Base-by-base conservation (phyloP, 2,329 filamentous ascomycete genomes). In the Coniochaeta hoffmannii region DNA sequence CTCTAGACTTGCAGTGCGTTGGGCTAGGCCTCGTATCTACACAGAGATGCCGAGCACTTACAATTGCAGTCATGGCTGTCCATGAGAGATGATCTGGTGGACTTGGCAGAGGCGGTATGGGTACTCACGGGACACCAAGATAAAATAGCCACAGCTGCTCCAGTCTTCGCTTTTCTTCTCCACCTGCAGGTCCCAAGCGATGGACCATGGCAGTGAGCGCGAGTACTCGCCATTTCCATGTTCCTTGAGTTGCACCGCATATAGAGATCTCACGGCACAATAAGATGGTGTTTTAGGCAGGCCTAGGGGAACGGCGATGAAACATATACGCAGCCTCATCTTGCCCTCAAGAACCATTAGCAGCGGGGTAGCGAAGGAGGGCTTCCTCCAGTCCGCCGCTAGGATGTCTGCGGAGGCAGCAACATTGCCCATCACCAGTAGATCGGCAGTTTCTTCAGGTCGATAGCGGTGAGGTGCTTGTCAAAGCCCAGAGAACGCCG, bases 301-400 rank as follows among this genome's bases (percentile, higher is more conserved):
- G n/a, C n/a, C n/a, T n/a, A n/a, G n/a, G n/a, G n/a, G n/a, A n/a
- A n/a, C n/a, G n/a, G n/a, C n/a, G n/a, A n/a, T n/a, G n/a, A n/a
- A n/a, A n/a, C n/a, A n/a, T n/a, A 73, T 61, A 9, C 65, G 54
- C 4, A 50, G 50, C 34, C 61, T 64, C 38, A 64, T 60, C 55
- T 59, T 59, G 4, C 65, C 64, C 8, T 65, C 58, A 6, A 62
- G 63, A 30, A 72, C 60, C 4, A 66, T 63, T 10, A 69, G 59
- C 4, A 72, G 60, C 3, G 69, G 70, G 3, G 72, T 53, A 9
- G 68, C 69, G 44, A 73, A 72, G 1, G 71, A 71, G 0, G 70
- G 72, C 57, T 73, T 73, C 57, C 68, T 70, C 68, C 66, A 71
- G 14, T 66, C 64, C 34, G 70, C 62, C 5, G 65, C 64, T 22